phyloP scores from a whole-genome alignment of 257 asterid genomes.

The Ophiorrhiza pumila region DNA sequence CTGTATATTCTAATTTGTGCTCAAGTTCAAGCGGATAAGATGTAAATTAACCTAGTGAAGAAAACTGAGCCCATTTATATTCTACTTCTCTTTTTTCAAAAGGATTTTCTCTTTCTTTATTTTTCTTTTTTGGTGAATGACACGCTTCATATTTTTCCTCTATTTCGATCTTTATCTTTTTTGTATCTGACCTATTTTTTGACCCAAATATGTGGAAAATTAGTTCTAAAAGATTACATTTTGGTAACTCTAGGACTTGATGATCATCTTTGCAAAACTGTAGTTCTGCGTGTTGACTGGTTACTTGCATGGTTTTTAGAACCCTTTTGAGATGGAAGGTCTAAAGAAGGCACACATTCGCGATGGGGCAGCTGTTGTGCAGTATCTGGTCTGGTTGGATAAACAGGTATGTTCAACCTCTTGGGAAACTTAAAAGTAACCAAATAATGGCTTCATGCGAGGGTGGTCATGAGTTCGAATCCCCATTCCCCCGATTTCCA shows the following conservation, averaged over 20 bases:
- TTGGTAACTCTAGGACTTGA: neutral
- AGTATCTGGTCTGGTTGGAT: slow-evolving; percentile 89
- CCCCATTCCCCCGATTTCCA: neutral
- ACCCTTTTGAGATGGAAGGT: slow-evolving; percentile 89
- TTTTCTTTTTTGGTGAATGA: neutral
- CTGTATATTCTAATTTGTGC: neutral
- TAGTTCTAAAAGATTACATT: neutral
- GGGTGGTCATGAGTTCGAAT: neutral
- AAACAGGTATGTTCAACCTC: slow-evolving; percentile 48
- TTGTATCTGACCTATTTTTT: neutral
- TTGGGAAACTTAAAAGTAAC: neutral
- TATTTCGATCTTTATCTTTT: neutral
- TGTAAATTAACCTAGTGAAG: neutral
- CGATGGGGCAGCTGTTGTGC: slow-evolving; percentile 98
- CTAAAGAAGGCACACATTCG: slow-evolving; percentile 88
- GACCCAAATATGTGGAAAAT: neutral
- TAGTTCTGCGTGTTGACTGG: neutral
- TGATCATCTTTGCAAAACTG: neutral
- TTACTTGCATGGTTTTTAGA: slow-evolving; percentile 45
- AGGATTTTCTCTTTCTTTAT: neutral
- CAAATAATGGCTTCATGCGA: neutral
- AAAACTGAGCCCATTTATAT: neutral
- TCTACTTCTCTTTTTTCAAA: neutral
- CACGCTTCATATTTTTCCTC: too few relatives aligned
- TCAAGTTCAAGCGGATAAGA: neutral